These are phyloP conservation scores for Colletotrichum lini DNA, from an alignment of 2,329 filamentous ascomycete species.

Conservation along the genomic window DNA sequence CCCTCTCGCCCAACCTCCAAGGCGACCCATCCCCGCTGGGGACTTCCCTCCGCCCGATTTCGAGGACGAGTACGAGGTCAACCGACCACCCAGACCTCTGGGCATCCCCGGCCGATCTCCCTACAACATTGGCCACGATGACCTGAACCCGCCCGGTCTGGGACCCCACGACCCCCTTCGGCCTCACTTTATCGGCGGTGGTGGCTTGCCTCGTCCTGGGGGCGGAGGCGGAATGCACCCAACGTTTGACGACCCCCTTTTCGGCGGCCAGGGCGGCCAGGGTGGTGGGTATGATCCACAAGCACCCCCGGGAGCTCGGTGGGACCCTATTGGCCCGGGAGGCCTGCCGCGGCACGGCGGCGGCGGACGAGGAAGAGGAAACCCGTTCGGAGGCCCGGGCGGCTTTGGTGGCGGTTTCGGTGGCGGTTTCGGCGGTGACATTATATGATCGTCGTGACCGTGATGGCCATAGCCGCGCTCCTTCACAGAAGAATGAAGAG, in stretches of 20 bases:
- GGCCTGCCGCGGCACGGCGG: slow-evolving; percentile 61
- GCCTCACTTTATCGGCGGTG: slow-evolving; percentile 73
- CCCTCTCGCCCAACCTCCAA: slow-evolving; percentile 72
- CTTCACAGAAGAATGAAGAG: neutral
- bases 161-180: slow-evolving; percentile 88
- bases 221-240: slow-evolving; percentile 92
- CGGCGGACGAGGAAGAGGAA: slow-evolving; percentile 47
- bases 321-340: slow-evolving; percentile 87
- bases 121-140: slow-evolving; percentile 84
- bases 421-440: slow-evolving; percentile 52
- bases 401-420: slow-evolving; percentile 54
- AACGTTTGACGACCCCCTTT: slow-evolving; percentile 92
- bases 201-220: slow-evolving; percentile 70
- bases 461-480: neutral
- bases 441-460: slow-evolving; percentile 19
- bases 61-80: slow-evolving; percentile 92
- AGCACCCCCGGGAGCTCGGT: slow-evolving; percentile 89
- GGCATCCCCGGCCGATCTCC: slow-evolving; percentile 66
- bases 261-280: slow-evolving; percentile 69
- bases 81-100: slow-evolving; percentile 71
- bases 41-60: slow-evolving; percentile 92
- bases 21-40: slow-evolving; percentile 74
- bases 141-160: slow-evolving; percentile 88
- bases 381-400: slow-evolving; percentile 55
- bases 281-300: slow-evolving; percentile 75